Evolutionary conservation across 306 rosid genomes (phyloP).

Genomic region (Arachis stenosperma): DNA sequence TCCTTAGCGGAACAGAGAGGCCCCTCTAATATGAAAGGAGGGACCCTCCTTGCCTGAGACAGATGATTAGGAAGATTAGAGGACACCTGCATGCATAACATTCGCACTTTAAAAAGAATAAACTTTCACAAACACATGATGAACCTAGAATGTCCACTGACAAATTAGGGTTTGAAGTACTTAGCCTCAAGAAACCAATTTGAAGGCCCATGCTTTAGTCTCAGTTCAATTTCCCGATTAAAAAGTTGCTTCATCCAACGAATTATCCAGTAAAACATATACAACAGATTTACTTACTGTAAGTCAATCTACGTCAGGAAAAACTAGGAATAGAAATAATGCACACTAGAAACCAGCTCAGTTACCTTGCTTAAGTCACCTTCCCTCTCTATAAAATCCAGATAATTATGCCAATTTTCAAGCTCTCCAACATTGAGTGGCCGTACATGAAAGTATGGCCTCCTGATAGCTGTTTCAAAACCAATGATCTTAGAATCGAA

Average conservation of each 20-base stretch:
- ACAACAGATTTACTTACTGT: slow-evolving; percentile 79
- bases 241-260: slow-evolving; percentile 97
- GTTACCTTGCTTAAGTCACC: slow-evolving; percentile 97
- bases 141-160: slow-evolving; percentile 92
- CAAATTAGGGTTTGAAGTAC: slow-evolving; percentile 97
- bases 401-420: slow-evolving; percentile 96
- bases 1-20: slow-evolving; percentile 96
- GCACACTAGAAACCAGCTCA: slow-evolving; percentile 48
- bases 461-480: slow-evolving; percentile 98
- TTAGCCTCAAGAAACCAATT: slow-evolving; percentile 99
- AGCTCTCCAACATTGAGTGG: slow-evolving; percentile 95
- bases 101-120: slow-evolving; percentile 84
- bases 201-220: slow-evolving; percentile 99
- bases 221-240: slow-evolving; percentile 97
- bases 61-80: slow-evolving; percentile 93
- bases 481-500: slow-evolving; percentile 98
- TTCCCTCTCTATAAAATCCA: slow-evolving; percentile 90
- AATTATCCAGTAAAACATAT: slow-evolving; percentile 91
- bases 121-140: slow-evolving; percentile 73
- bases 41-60: slow-evolving; percentile 99
- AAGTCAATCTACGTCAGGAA: slow-evolving; percentile 66
- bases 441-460: slow-evolving; percentile 97
- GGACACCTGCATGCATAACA: slow-evolving; percentile 99
- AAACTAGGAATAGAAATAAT: slow-evolving; percentile 50
- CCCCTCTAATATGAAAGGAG: slow-evolving; percentile 96